Conservation (phyloP, 768 basidiomycete genomes). For the Tricholoma sp. region DNA sequence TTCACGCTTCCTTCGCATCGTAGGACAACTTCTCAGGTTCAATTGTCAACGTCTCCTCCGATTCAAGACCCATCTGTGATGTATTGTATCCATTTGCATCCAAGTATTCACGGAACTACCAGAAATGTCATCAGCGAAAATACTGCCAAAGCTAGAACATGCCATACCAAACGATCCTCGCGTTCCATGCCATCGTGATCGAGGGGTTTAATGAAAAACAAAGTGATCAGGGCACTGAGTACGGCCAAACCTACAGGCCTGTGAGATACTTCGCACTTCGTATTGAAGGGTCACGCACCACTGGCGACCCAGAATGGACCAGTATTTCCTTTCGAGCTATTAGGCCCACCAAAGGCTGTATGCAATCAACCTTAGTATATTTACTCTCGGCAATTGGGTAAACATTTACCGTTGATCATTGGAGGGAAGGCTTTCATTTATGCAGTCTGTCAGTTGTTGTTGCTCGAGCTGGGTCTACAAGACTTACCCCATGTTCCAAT, state of each 20-base stretch:
- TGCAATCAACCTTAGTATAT: conserved; percentile 7
- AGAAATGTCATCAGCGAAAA: not conserved
- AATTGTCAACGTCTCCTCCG: conserved; percentile 17
- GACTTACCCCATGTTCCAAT: conserved; percentile 72
- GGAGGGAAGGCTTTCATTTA: conserved; percentile 54
- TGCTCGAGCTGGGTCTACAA: not conserved
- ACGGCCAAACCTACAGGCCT: conserved; percentile 55
- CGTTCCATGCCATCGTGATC: conserved; percentile 72
- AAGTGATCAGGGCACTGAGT: conserved; percentile 67
- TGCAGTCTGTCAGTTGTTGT: not conserved
- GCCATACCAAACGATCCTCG: conserved; percentile 62
- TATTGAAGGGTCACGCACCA: conserved; percentile 30
- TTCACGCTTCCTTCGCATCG: conserved; percentile 15
- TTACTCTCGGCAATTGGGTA: not conserved
- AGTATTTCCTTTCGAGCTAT: conserved; percentile 56
- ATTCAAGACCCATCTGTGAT: conserved; percentile 57
- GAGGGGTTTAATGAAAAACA: conserved; percentile 71
- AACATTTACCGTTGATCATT: conserved; percentile 51
- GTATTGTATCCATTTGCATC: conserved; percentile 77
- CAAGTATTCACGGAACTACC: conserved; percentile 78
- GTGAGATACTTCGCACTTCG: conserved; percentile 2
- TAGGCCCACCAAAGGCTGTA: conserved; percentile 57
- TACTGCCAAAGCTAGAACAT: not conserved
- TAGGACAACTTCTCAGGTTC: conserved; percentile 4
- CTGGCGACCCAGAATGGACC: conserved; percentile 90